Evolutionary conservation across 2,329 filamentous ascomycete genomes (phyloP).

Genomic region (Pyrenophora seminiperda): DNA sequence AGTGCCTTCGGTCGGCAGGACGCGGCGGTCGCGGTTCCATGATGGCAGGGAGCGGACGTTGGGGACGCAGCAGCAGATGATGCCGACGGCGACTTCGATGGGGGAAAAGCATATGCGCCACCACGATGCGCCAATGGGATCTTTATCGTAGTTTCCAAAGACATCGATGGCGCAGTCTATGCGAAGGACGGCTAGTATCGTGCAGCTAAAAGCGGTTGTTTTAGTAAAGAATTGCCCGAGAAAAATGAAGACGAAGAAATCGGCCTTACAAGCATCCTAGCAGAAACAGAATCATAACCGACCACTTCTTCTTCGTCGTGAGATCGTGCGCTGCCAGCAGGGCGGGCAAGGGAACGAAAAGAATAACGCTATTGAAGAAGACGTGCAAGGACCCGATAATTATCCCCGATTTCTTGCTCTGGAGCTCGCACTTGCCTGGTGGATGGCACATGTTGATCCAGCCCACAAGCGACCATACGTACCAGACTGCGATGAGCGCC

Average conservation of each 20-base stretch:
- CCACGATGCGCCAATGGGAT: slow-evolving; percentile 27
- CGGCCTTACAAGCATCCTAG: slow-evolving; percentile 26
- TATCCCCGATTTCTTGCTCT: slow-evolving; percentile 24
- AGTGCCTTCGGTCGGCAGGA: slow-evolving; percentile 12
- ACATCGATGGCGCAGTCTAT: slow-evolving; percentile 27
- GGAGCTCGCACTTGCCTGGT: slow-evolving; percentile 20
- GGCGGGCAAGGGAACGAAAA: slow-evolving; percentile 21
- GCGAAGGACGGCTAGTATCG: slow-evolving; percentile 23
- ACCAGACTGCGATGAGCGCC: slow-evolving; percentile 19
- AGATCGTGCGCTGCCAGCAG: slow-evolving; percentile 14
- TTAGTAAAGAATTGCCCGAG: too few relatives aligned
- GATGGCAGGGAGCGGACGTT: slow-evolving; percentile 16
- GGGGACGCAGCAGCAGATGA: slow-evolving; percentile 28
- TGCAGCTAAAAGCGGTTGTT: slow-evolving; percentile 13
- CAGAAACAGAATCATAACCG: slow-evolving; percentile 15
- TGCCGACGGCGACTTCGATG: slow-evolving; percentile 28
- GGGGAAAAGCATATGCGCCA: slow-evolving; percentile 28
- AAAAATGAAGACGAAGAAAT: too few relatives aligned
- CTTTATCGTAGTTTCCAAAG: slow-evolving; percentile 20
- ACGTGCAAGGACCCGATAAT: slow-evolving; percentile 28
- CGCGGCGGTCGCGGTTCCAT: slow-evolving; percentile 16
- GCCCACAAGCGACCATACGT: slow-evolving; percentile 19
- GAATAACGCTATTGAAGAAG: slow-evolving; percentile 22
- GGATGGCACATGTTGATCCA: slow-evolving; percentile 29
- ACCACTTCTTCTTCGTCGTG: slow-evolving; percentile 19